phyloP scores from a whole-genome alignment of 352 stramenopile species.

The Phytophthora cactorum region DNA sequence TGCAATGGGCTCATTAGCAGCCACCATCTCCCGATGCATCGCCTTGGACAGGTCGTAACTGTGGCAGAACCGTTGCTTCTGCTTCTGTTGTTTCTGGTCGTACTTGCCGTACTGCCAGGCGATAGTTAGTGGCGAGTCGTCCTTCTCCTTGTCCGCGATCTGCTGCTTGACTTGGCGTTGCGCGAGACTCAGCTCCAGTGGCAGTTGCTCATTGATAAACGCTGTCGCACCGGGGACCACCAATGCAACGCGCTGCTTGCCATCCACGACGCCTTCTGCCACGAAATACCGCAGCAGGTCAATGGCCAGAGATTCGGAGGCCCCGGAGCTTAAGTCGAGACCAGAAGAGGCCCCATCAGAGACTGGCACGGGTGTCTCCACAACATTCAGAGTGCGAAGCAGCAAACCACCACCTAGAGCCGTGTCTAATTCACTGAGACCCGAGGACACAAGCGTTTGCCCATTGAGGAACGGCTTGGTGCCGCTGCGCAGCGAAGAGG shows the following conservation, averaged over 20 bases:
- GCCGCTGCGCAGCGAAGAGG: conserved; percentile 1
- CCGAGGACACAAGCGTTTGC: conserved; percentile 62
- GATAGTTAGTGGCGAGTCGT: conserved; percentile 52
- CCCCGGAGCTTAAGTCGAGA: conserved; percentile 10
- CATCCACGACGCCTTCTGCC: conserved; percentile 56
- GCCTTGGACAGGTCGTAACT: conserved; percentile 72
- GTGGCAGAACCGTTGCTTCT: conserved; percentile 63
- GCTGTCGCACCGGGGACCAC: conserved; percentile 44
- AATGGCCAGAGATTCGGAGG: conserved; percentile 42
- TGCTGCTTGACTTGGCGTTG: conserved; percentile 74
- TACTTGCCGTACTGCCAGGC: conserved; percentile 86
- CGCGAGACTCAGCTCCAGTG: conserved; percentile 69
- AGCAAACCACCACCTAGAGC: conserved; percentile 63
- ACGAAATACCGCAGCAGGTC: conserved; percentile 75
- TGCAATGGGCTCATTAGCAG: conserved; percentile 42
- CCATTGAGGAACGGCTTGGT: conserved; percentile 77
- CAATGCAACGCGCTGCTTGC: conserved; percentile 42
- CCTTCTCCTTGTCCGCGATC: conserved; percentile 20
- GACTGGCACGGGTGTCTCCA: conserved; percentile 40
- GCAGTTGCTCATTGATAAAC: conserved; percentile 52
- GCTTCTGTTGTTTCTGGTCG: conserved; percentile 13
- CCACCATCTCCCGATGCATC: conserved; percentile 62
- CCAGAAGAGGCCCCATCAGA: background rate
- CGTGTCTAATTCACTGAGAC: conserved; percentile 58
- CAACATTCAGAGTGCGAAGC: conserved; percentile 53